Evolutionary conservation across 2,329 filamentous ascomycete species (phyloP).

Genomic region (Camptophora hylomeconis): DNA sequence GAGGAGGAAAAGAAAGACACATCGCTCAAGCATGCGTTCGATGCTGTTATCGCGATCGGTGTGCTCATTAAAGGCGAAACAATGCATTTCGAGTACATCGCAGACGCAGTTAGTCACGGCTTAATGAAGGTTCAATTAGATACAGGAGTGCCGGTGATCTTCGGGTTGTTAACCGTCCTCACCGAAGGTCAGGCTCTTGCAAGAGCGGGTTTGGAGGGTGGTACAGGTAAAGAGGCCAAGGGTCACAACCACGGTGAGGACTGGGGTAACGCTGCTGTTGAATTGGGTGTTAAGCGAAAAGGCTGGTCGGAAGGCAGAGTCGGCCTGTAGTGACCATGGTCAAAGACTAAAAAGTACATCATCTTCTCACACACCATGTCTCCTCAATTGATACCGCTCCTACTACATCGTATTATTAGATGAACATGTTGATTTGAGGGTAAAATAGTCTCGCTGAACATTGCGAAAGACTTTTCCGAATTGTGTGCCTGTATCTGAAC

Average conservation of each 20-base stretch:
- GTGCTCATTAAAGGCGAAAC: constrained; percentile 97
- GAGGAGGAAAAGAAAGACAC: constrained; percentile 27
- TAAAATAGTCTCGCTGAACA: too few species aligned
- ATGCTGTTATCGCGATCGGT: constrained; percentile 88
- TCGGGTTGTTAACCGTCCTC: constrained; percentile 81
- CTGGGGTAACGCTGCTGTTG: constrained; percentile 89
- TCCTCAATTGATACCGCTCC: too few species aligned
- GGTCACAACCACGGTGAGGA: constrained; percentile 92
- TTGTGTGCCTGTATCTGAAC: too few species aligned
- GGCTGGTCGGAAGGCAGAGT: constrained; percentile 65
- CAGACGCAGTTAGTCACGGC: constrained; percentile 78
- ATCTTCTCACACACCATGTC: too few species aligned
- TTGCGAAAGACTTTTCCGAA: too few species aligned
- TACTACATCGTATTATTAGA: too few species aligned
- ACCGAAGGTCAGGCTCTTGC: constrained; percentile 76
- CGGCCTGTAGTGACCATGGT: too few species aligned
- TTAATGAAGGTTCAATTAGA: constrained; percentile 93
- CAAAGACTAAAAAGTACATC: too few species aligned
- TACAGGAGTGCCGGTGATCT: constrained; percentile 75
- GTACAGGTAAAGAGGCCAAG: constrained; percentile 28
- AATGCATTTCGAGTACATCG: constrained; percentile 99
- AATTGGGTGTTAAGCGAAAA: constrained; percentile 78
- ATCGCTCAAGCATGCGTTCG: constrained; percentile 42
- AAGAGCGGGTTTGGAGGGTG: constrained; percentile 59
- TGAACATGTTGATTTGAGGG: too few species aligned